Conservation (phyloP, 495 filamentous ascomycete species). For the Tetracladium marchalianum region DNA sequence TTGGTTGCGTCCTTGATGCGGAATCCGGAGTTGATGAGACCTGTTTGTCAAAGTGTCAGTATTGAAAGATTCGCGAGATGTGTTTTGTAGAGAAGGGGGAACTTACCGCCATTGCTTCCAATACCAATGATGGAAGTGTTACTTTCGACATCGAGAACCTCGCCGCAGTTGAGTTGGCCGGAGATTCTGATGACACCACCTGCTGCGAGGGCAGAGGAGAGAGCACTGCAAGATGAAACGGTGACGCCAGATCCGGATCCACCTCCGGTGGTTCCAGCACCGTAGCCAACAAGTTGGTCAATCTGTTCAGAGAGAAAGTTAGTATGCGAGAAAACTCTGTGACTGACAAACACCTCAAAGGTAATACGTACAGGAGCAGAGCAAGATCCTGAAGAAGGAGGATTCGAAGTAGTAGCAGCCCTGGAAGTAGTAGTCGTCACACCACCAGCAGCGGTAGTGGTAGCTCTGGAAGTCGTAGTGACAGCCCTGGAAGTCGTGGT, state of each 20-base stretch:
- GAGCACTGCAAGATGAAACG: constrained; percentile 35
- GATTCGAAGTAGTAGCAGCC: no score
- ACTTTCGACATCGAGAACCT: constrained; percentile 24
- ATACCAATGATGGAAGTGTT: constrained; percentile 33
- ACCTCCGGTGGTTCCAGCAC: constrained; percentile 36
- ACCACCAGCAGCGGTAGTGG: no score
- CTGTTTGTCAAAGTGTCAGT: constrained; percentile 10
- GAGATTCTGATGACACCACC: constrained; percentile 17
- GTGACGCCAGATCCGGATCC: constrained; percentile 38
- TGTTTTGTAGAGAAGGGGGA: no score
- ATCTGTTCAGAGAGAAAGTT: constrained; percentile 6
- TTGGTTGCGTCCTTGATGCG: constrained; percentile 35
- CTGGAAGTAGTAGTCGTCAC: no score
- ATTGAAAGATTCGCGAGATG: no score
- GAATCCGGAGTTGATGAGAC: constrained; percentile 35
- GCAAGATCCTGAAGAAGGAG: no score
- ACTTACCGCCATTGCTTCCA: not conserved
- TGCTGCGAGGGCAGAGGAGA: constrained; percentile 25
- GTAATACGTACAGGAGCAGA: no score
- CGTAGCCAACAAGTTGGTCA: constrained; percentile 16
- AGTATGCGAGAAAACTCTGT: no score
- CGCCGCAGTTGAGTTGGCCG: constrained; percentile 11
- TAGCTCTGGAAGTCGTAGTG: not conserved
- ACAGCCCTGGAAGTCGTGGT: not conserved
- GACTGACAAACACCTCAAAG: no score